These are phyloP conservation scores for Aspergillus neotritici DNA, from an alignment of 2,329 filamentous ascomycete genomes.

Conservation along the genomic window DNA sequence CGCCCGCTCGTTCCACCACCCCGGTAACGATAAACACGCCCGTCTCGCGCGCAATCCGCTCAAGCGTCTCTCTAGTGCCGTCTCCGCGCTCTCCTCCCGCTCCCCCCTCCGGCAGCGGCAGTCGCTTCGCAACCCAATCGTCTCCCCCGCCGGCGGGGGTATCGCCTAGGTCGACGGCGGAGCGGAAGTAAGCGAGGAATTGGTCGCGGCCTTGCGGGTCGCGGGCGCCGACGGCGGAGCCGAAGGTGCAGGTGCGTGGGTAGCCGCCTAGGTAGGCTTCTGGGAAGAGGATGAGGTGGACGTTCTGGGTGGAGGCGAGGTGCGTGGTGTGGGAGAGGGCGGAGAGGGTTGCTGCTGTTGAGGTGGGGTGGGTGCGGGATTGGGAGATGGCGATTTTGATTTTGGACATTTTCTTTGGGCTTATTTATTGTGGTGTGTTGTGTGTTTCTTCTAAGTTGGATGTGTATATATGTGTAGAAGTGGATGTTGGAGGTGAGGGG, in stretches of 20 bases:
- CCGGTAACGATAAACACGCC: conserved; percentile 79
- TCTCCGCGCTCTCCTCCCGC: conserved; percentile 57
- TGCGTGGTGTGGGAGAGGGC: conserved; percentile 60
- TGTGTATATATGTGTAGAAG: neutral
- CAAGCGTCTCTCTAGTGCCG: conserved; percentile 73
- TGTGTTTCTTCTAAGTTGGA: conserved; percentile 1
- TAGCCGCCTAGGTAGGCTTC: conserved; percentile 92
- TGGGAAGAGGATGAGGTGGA: conserved; percentile 76
- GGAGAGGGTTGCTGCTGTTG: conserved; percentile 54
- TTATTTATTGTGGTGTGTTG: neutral
- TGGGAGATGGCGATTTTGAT: conserved; percentile 45
- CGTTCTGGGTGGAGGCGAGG: conserved; percentile 54
- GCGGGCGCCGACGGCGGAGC: conserved; percentile 66
- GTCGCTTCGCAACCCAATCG: conserved; percentile 61
- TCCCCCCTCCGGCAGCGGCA: conserved; percentile 50
- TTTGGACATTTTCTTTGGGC: conserved; percentile 29
- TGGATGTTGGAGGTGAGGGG: neutral
- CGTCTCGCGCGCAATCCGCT: conserved; percentile 67
- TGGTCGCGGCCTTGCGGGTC: conserved; percentile 68
- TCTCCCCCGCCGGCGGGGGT: conserved; percentile 64
- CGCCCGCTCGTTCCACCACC: conserved; percentile 70
- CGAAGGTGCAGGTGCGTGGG: conserved; percentile 74
- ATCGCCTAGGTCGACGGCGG: conserved; percentile 78
- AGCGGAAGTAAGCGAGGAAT: conserved; percentile 72
- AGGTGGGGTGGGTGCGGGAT: conserved; percentile 40